Evolutionary conservation across 805 yeast species (phyloP), one percentile per base, ranked within the genome.

Genomic region (Peterozyma xylosa): DNA sequence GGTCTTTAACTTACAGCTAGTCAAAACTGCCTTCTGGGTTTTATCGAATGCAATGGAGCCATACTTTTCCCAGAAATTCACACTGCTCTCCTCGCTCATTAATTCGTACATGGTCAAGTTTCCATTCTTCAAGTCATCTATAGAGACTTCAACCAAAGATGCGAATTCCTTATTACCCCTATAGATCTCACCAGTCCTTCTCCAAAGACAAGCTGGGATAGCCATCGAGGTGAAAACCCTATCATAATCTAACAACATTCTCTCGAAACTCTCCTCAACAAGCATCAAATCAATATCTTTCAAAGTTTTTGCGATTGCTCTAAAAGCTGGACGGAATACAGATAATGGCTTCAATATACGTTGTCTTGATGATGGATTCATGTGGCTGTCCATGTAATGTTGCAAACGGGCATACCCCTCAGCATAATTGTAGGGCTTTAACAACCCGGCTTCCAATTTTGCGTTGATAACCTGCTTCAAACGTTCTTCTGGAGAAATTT

Each of bases 151-250:
- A 2, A 91, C 96, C 44, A 91, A 63, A 1, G 90, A 84, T 0
- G 97, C 98, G 74, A 91, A 91, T 59, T 91, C 98, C 58, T 90
- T 89, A 62, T 91, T 91, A 0, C 96, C 98, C 48, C 97, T 65
- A 54, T 87, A 91, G 3, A 91, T 91, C 53, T 91, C 98, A 2
- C 98, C 98, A 0, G 98, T 90, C 53, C 98, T 80, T 58, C 98
- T 70, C 97, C 98, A 91, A 29, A 91, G 70, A 64, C 98, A 91
- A 1, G 97, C 96, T 1, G 98, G 98, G 48, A 91, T 88, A 6
- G 97, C 96, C 96, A 91, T 89, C 3, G 96, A 84, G 0, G 97
- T 89, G 65, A 91, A 91, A 3, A 91, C 96, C 33, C 98, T 72
- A 59, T 91, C 98, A 56, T 91, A 89, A 53, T 91, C 96, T 42